Evolutionary conservation across 441 rosid genomes (phyloP), one percentile per base, ranked within the genome.

Genomic region (Hura crepitans): DNA sequence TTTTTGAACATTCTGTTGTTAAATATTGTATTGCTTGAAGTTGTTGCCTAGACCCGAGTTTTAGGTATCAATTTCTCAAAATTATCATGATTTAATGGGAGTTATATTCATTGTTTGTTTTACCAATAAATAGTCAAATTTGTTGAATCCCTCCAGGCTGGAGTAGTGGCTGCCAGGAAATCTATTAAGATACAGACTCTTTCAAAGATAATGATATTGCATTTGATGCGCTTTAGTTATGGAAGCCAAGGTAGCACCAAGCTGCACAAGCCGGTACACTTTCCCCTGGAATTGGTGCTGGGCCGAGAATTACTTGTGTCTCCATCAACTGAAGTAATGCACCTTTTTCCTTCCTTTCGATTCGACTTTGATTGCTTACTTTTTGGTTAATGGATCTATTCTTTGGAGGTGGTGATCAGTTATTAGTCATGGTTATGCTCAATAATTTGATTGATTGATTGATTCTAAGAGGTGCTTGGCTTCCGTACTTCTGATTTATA

Each of bases 231-330:
- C n/a, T 95, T 95, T 81, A 81, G 89, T 73, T 95, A 92, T 65
- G 99, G 95, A 80, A 89, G 81, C 78, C 91, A 85, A 77, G 97
- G 99, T 73, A 92, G 97, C 79, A 81, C 97, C 35, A 95, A 95
- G 82, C 63, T 92, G 81, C 91, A 82, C 73, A 95, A 95, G 78
- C 86, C 89, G n/a, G 91, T 95, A 75, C 86, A 49, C 71, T 95
- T 95, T 78, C 97, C 97, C 47, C 93, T 90, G 20, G 94, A 89
- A 57, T 78, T 95, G 75, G 73, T 85, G 59, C 72, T 95, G 68
- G 78, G 81, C 27, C 86, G 96, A 56, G 88, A 85, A 49, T 81
- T 92, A 69, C 91, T 94, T 54, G 86, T 76, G 61, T 86, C 90
- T 68, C 69, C 90, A 62, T 77, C 87, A 4, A 81, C 80, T 31